phyloP scores from a whole-genome alignment of 73 alveolate genomes.

The Tetrahymena malaccensis region DNA sequence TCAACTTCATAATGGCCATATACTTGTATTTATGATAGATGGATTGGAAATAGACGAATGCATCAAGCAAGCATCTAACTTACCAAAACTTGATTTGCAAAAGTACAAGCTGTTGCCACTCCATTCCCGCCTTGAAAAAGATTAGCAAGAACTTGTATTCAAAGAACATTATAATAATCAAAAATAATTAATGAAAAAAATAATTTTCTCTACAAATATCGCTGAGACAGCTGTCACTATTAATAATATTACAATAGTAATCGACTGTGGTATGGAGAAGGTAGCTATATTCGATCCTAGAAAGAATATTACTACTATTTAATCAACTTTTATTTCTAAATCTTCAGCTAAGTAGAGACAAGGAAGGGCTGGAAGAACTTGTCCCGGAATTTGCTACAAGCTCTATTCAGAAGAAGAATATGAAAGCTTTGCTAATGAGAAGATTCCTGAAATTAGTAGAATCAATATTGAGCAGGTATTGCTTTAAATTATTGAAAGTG shows the following conservation, averaged over 20 bases:
- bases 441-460: neutral
- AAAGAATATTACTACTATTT: slow-evolving; percentile 77
- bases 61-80: neutral
- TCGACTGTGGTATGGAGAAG: slow-evolving; percentile 86
- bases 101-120: neutral
- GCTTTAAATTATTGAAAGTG: neutral
- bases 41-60: neutral
- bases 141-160: neutral
- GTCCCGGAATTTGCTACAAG: slow-evolving; percentile 68
- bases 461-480: neutral
- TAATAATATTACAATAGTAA: slow-evolving; percentile 78
- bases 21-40: neutral
- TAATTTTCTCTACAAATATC: slow-evolving; percentile 70
- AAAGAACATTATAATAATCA: neutral
- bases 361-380: slow-evolving; percentile 77
- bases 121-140: neutral
- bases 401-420: slow-evolving; percentile 38
- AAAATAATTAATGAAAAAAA: neutral
- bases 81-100: neutral
- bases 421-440: neutral
- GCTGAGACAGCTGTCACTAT: slow-evolving; percentile 96
- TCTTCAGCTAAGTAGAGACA: slow-evolving; percentile 63
- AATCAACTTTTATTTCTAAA: slow-evolving; percentile 62
- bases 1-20: neutral
- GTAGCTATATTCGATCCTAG: slow-evolving; percentile 63